Evolutionary conservation across 148 eudicot genomes (phyloP).

Genomic region (Polygonum maritimum): DNA sequence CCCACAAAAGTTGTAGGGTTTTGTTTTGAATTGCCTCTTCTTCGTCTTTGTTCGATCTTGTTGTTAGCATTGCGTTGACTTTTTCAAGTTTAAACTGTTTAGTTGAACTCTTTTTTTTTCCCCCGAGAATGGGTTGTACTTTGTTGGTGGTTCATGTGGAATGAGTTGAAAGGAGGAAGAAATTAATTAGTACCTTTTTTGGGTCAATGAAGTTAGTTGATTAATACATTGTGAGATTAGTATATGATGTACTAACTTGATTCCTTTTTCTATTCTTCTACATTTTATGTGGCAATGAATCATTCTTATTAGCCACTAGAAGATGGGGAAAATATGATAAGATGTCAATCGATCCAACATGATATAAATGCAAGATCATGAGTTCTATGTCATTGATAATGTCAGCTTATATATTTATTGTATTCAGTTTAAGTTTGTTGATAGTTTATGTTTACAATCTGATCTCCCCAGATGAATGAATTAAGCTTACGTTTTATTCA

Average conservation of each 20-base stretch:
- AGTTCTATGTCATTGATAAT: too few relatives aligned
- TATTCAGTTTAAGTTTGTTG: too few relatives aligned
- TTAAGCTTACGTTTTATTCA: too few relatives aligned
- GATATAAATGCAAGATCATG: not conserved
- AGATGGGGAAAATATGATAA: not conserved
- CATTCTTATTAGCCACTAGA: not conserved
- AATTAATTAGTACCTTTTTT: not conserved
- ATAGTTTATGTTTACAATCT: too few relatives aligned
- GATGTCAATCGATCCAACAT: not conserved
- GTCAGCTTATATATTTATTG: too few relatives aligned
- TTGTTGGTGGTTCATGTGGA: not conserved
- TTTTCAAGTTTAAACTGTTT: not conserved
- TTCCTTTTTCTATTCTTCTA: not conserved
- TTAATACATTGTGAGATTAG: too few relatives aligned
- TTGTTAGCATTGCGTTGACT: slow-evolving; percentile 3
- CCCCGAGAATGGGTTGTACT: not conserved
- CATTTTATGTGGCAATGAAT: not conserved
- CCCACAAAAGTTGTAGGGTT: not conserved
- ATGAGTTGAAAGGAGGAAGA: not conserved
- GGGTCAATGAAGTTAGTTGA: too few relatives aligned
- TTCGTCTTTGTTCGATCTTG: not conserved
- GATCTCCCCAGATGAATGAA: too few relatives aligned
- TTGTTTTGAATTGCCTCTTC: not conserved
- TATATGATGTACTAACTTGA: not conserved
- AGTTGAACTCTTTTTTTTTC: not conserved